Evolutionary conservation across 2,329 filamentous ascomycete species (phyloP).

Genomic region (Colletotrichum lentis): DNA sequence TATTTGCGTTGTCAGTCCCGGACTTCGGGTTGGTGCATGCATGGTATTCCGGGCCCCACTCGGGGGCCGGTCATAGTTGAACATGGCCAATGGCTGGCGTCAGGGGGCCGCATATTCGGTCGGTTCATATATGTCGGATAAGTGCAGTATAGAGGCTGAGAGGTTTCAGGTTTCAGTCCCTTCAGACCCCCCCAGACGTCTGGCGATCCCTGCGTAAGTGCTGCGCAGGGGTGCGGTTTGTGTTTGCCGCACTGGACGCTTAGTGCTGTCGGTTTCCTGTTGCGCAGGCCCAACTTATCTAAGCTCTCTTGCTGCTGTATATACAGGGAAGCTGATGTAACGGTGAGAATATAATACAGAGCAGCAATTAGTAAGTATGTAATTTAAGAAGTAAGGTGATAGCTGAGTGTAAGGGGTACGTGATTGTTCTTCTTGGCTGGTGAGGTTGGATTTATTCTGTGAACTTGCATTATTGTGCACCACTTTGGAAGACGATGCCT

Average conservation of each 20-base stretch:
- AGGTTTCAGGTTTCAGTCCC: conserved; percentile 23
- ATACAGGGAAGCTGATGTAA: conserved; percentile 7
- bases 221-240: conserved; percentile 15
- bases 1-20: background rate
- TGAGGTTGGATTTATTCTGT: background rate
- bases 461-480: background rate
- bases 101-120: conserved; percentile 24
- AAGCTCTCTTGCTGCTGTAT: conserved; percentile 21
- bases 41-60: conserved; percentile 2
- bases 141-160: conserved; percentile 11
- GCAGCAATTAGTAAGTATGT: background rate
- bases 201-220: conserved; percentile 25
- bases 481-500: background rate
- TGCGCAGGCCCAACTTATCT: conserved; percentile 13
- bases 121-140: conserved; percentile 23
- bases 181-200: conserved; percentile 9
- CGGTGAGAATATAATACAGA: too few species aligned
- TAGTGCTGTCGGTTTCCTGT: conserved; percentile 10
- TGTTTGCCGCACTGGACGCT: conserved; percentile 8
- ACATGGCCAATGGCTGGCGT: conserved; percentile 7
- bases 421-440: background rate
- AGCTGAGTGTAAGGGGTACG: too few species aligned
- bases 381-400: background rate
- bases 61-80: conserved; percentile 27
- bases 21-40: conserved; percentile 18